Base-by-base conservation (phyloP, 768 basidiomycete genomes). In the Hypsizygus marmoreus region DNA sequence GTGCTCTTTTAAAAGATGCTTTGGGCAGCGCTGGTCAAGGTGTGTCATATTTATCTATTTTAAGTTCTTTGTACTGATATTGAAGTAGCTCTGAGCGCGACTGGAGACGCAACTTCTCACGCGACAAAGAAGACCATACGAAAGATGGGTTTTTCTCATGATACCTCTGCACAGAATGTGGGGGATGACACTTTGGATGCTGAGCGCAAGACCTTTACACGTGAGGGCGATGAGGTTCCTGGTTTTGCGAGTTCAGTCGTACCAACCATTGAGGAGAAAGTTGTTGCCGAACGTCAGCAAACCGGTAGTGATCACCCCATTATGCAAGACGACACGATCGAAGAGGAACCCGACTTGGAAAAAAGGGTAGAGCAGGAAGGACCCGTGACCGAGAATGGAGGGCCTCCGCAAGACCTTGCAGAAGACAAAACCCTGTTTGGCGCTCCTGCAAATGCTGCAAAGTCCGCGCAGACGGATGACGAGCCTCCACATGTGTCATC, bases 221-320 rank as follows among this genome's bases (percentile, higher is more conserved):
- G 68, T n/a, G 72, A 80, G 6, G 81, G 82, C 14, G 52, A 75
- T 47, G 67, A 76, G 49, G 64, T 67, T 17, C 67, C 71, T 9
- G 83, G 84, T 2, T 86, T 88, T 59, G 74, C 82, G 0, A 78
- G 80, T 47, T 66, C 81, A 1, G 71, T 78, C 6, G 79, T 88
- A 1, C 87, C 88, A 1, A 86, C 81, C 0, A 59, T 88, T 10
- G 89, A 89, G 60, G 84, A 88, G 62, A 81, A 82, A 60, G 71
- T 70, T 2, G 66, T 86, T 20, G 59, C 66, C 10, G 86, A 90
- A 53, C 60, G 65, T 22, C 65, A 68, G 12, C 63, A 73, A 36
- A 50, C 22, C 6, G 49, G 53, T 32, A n/a, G 29, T 34, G 39
- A 29, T 7, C 36, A 43, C 29, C 35, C 32, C 26, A 22, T 36